Evolutionary conservation across 331 rosid species (phyloP).

Genomic region (Quercus tomentella): DNA sequence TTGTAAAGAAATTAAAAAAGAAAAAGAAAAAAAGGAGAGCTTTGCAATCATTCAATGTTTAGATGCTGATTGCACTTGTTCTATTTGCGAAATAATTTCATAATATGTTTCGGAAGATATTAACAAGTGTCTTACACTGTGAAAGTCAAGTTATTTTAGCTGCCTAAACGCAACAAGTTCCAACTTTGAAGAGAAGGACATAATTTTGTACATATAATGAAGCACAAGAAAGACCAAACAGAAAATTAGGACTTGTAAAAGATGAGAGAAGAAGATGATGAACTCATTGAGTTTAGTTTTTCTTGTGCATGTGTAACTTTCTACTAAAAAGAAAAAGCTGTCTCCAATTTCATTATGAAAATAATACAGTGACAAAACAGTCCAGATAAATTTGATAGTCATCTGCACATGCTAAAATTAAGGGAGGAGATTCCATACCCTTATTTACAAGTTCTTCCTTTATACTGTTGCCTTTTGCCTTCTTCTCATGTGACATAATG

Average conservation of each 20-base stretch:
- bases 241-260: background rate
- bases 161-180: background rate
- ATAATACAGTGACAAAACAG: background rate
- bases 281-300: background rate
- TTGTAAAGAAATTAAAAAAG: background rate
- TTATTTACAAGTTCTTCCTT: background rate
- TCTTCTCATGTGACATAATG: background rate
- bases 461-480: background rate
- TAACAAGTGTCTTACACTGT: background rate
- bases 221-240: background rate
- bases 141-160: background rate
- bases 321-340: background rate
- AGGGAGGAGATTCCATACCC: background rate
- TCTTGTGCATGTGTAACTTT: no score
- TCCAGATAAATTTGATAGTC: background rate
- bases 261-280: background rate
- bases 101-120: background rate
- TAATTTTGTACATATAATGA: background rate
- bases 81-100: no score
- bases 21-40: background rate
- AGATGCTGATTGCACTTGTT: background rate
- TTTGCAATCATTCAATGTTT: background rate
- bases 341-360: background rate
- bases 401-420: background rate
- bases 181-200: background rate